Percentiles rank a stretch among this genome's conserved stretches.
phyloP scores from a whole-genome alignment of 2,329 filamentous ascomycete species.

The Xylaria polymorpha region DNA sequence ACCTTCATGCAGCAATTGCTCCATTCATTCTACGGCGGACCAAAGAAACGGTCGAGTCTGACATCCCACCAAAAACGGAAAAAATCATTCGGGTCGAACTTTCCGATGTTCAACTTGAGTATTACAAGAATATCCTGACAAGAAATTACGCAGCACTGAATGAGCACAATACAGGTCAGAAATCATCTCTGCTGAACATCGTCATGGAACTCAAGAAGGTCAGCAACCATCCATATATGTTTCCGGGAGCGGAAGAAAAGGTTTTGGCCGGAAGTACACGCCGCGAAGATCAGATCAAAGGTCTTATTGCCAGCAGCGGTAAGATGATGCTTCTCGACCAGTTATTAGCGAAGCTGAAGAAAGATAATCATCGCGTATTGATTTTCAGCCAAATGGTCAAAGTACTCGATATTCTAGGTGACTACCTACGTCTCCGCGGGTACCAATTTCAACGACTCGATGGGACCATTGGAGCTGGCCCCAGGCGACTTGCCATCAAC shows the following conservation, averaged over 20 bases:
- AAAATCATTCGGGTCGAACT: conserved; percentile 99
- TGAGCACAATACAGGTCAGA: conserved; percentile 88
- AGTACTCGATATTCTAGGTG: conserved; percentile 95
- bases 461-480: conserved; percentile 89
- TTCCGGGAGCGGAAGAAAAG: conserved; percentile 90
- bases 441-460: conserved; percentile 96
- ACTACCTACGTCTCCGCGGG: conserved; percentile 92
- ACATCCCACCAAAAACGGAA: conserved; percentile 95
- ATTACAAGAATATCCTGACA: conserved; percentile 98
- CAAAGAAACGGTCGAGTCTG: conserved; percentile 97
- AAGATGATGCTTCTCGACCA: conserved; percentile 99
- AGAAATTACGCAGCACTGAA: conserved; percentile 96
- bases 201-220: conserved; percentile 99
- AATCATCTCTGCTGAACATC: conserved; percentile 95
- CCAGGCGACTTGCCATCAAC: conserved; percentile 93
- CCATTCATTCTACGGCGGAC: conserved; percentile 96
- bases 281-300: conserved; percentile 90
- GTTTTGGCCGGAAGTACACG: conserved; percentile 83
- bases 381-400: conserved; percentile 99
- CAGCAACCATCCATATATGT: conserved; percentile 99
- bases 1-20: conserved; percentile 86
- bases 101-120: conserved; percentile 95
- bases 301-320: conserved; percentile 94
- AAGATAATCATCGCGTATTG: conserved; percentile 92
- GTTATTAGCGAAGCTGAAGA: conserved; percentile 91